Percentiles rank a stretch among this genome's conserved stretches.
Conservation (phyloP, 257 asterid genomes). For the Solanum pimpinellifolium region DNA sequence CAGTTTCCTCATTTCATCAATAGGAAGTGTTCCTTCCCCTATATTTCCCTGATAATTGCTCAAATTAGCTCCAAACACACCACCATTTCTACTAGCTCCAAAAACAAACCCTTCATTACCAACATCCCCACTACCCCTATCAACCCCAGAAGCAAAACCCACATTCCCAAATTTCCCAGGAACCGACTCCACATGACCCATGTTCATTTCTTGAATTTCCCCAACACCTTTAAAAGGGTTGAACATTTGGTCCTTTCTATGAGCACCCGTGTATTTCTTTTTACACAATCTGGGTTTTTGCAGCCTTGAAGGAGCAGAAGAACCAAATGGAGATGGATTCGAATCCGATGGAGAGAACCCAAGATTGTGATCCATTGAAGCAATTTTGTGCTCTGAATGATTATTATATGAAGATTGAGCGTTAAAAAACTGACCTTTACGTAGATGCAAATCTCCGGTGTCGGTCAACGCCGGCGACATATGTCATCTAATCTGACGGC, state of each 20-base stretch:
- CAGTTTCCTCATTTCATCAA: constrained; percentile 42
- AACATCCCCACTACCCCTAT: constrained; percentile 11
- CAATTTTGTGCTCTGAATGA: background rate
- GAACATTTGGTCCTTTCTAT: background rate
- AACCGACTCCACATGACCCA: constrained; percentile 17
- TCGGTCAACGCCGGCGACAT: constrained; percentile 48
- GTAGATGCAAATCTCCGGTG: constrained; percentile 12
- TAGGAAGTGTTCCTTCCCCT: constrained; percentile 23
- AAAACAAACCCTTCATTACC: constrained; percentile 9
- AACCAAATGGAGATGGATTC: constrained; percentile 19
- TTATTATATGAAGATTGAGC: background rate
- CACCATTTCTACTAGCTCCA: constrained; percentile 16
- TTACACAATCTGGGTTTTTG: constrained; percentile 40
- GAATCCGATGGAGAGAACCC: constrained; percentile 34
- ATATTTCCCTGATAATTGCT: background rate
- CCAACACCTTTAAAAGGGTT: constrained; percentile 29
- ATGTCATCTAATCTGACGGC: constrained; percentile 47
- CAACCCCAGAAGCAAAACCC: constrained; percentile 6
- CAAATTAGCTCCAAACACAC: background rate
- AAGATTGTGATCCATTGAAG: constrained; percentile 54
- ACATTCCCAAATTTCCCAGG: background rate
- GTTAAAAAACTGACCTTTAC: constrained; percentile 31
- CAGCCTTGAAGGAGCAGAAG: constrained; percentile 31
- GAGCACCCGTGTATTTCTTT: constrained; percentile 38
- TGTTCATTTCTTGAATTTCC: constrained; percentile 2